phyloP scores from a whole-genome alignment of 495 filamentous ascomycete genomes.

The Astrocystis sublimbata region DNA sequence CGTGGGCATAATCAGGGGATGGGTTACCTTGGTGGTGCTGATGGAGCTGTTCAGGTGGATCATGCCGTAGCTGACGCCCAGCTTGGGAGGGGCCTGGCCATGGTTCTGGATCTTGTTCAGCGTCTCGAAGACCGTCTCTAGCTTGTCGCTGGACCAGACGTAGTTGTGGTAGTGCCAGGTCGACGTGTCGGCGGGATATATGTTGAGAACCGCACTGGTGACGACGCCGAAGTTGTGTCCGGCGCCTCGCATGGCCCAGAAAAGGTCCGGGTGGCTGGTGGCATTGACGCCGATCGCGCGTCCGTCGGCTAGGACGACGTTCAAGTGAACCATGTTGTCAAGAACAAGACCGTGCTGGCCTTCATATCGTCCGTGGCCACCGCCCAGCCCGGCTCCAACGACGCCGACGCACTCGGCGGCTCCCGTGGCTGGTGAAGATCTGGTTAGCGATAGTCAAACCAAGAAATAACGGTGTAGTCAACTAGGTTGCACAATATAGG shows the following conservation, averaged over 20 bases:
- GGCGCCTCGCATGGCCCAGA: conserved; percentile 54
- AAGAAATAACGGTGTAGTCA: no score
- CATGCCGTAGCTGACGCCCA: no score
- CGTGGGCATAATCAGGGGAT: no score
- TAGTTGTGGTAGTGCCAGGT: conserved; percentile 45
- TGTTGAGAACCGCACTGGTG: conserved; percentile 31
- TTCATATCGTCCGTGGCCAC: conserved; percentile 60
- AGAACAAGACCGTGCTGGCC: conserved; percentile 54
- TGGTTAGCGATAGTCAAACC: no score
- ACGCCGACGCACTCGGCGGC: conserved; percentile 54
- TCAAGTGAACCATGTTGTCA: conserved; percentile 48
- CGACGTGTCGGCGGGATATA: conserved; percentile 29
- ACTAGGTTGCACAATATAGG: no score
- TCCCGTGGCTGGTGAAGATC: no score
- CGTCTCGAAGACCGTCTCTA: conserved; percentile 30
- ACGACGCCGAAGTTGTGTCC: conserved; percentile 61
- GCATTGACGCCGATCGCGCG: conserved; percentile 34
- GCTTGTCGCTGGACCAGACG: conserved; percentile 42
- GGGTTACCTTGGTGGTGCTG: neutral
- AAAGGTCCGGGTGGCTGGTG: conserved; percentile 43
- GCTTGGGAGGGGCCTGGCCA: conserved; percentile 34
- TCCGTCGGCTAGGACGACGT: conserved; percentile 55
- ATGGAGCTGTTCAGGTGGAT: no score
- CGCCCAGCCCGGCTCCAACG: conserved; percentile 57
- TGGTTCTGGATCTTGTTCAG: conserved; percentile 28